Base-by-base conservation (phyloP, 192 early-diverging fungal species). In the Rhizoclosmatium sp. region DNA sequence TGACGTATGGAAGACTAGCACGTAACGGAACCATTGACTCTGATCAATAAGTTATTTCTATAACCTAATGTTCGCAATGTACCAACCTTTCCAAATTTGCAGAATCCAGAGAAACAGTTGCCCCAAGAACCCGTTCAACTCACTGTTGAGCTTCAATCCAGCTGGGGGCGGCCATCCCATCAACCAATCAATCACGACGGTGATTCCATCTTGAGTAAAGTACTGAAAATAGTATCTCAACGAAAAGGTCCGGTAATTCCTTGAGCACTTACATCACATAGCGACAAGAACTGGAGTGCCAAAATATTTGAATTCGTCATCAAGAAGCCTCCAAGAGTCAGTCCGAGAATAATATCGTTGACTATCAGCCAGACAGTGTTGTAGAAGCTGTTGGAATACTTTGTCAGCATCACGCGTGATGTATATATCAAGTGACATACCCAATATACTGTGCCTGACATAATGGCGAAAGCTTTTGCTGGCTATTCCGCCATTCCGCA, bases 281-380 rank as follows among this genome's bases (percentile, higher is more conserved):
- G 19, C 4, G 16, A 4, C 3, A 80, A 19, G 68, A 75, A 80
- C 21, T 67, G 62, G 1, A 4, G 82, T 21, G 93, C 86, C 59
- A 94, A 84, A 3, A 82, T 65, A 1, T 85, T 81, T 48, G 88
- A 82, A 78, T 95, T 87, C 45, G 86, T 82, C 19, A 93, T 85
- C 31, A 98, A 75, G 47, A 92, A 89, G 0, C 90, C 88, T 7
- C 95, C 94, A 2, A 97, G 75, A 0, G 93, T 88, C 1, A 95
- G 83, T 0, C 97, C 97, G 68, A 99, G 87, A 61, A 95, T 92
- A 4, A 97, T 88, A 80, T 98, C 97, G 76, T 97, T 94, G 4
- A 92, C 92, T n/a, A 96, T 92, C 31, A 97, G 91, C 96, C 97
- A 99, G 80, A 95, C 91, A 62, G 93, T 95, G 82, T 98, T 99